Evolutionary conservation across 2,329 filamentous ascomycete species (phyloP).

Genomic region (Colletotrichum sp.): DNA sequence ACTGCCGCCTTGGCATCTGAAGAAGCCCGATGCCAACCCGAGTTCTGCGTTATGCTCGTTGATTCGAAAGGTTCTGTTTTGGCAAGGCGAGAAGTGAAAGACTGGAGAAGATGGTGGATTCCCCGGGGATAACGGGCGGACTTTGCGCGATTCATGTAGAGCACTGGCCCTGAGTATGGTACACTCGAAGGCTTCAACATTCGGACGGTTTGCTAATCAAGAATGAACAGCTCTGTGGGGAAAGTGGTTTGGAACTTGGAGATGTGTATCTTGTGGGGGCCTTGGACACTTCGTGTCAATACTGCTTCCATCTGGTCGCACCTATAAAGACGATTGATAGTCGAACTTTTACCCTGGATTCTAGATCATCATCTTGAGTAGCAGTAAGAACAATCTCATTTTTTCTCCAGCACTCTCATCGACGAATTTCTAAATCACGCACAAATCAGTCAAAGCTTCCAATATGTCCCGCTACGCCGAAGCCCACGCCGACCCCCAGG

Average conservation of each 20-base stretch:
- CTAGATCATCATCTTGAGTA: not conserved
- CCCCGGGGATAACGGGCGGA: not conserved
- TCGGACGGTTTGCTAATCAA: not conserved
- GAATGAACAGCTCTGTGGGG: not conserved
- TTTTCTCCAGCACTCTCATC: not conserved
- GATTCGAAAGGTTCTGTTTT: not conserved
- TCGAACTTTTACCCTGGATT: not conserved
- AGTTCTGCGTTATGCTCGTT: not conserved
- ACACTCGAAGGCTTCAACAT: no score
- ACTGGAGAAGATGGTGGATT: not conserved
- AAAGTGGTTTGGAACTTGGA: not conserved
- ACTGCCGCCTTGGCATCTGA: not conserved
- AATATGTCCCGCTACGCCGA: slow-evolving; percentile 22
- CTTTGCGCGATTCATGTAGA: not conserved
- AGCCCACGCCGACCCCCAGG: slow-evolving; percentile 23
- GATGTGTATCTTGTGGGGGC: not conserved
- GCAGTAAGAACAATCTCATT: not conserved
- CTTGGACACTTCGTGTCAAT: not conserved
- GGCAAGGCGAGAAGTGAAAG: not conserved
- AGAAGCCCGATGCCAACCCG: not conserved
- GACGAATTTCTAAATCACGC: not conserved
- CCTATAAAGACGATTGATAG: not conserved
- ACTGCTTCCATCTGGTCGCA: not conserved
- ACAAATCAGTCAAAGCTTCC: not conserved
- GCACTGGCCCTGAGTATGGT: not conserved